phyloP scores from a whole-genome alignment of 805 yeast species.

The Pichia scutulata region DNA sequence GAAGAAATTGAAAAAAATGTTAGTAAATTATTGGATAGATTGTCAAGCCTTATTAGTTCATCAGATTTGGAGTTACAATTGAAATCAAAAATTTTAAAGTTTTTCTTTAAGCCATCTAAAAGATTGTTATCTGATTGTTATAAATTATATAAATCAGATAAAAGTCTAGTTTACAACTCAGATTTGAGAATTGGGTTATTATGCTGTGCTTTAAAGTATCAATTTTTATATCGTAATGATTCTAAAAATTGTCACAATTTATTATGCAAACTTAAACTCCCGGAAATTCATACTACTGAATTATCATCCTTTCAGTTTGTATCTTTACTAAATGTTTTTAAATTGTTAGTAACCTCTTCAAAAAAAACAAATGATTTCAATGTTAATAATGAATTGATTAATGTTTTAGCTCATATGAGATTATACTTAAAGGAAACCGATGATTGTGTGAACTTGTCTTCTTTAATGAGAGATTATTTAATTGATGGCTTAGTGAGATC shows the following conservation, averaged over 20 bases:
- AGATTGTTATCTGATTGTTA: slow-evolving; percentile 15
- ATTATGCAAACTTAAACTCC: slow-evolving; percentile 18
- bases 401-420: slow-evolving; percentile 25
- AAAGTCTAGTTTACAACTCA: slow-evolving; percentile 1
- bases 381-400: slow-evolving; percentile 18
- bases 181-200: slow-evolving; percentile 16
- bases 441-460: slow-evolving; percentile 10
- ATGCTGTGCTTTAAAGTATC: slow-evolving; percentile 22
- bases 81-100: slow-evolving; percentile 12
- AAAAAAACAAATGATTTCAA: too few relatives aligned
- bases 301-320: slow-evolving; percentile 22
- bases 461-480: slow-evolving; percentile 16
- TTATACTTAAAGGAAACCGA: slow-evolving; percentile 23
- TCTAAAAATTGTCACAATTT: slow-evolving; percentile 8
- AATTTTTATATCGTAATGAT: slow-evolving; percentile 14
- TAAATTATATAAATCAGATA: slow-evolving; percentile 4
- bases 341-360: too few relatives aligned
- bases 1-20: slow-evolving; percentile 1
- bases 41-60: slow-evolving; percentile 4
- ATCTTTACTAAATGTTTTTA: slow-evolving; percentile 18
- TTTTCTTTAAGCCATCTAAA: slow-evolving; percentile 16
- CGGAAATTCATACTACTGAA: slow-evolving; percentile 19
- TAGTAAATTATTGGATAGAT: slow-evolving; percentile 9
- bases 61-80: slow-evolving; percentile 2
- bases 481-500: slow-evolving; percentile 20